Evolutionary conservation across 2,329 filamentous ascomycete species (phyloP), one percentile per base, ranked within the genome.

Genomic region (Trichoderma sp.): DNA sequence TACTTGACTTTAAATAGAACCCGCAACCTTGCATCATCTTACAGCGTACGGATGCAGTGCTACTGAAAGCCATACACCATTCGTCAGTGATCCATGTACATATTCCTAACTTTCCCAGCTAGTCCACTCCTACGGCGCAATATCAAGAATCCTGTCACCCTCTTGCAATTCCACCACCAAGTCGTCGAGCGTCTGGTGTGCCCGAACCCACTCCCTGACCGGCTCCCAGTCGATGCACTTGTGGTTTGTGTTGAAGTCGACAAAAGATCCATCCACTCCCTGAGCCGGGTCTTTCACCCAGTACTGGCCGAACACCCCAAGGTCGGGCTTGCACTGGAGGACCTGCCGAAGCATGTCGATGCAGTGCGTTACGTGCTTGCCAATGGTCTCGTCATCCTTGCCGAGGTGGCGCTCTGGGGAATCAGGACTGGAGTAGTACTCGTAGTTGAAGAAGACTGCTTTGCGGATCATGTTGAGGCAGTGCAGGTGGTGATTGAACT

Each of bases 401-500:
- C 59, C 59, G 39, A 63, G 59, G 28, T 63, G 59, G 14, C 24
- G 59, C 7, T 39, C 59, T 7, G 59, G 48, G 5, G 14, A 62
- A 12, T 62, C 21, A 6, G 58, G 58, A 19, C 34, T 43, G 17
- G 59, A 63, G 50, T 63, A 63, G 15, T 63, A 63, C 15, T 47
- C 10, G 50, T 63, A 54, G 19, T 63, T 63, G 59, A 55, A 63
- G 9, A 45, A 63, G 17, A 63, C 12, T 39, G 59, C 50, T 21
- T 63, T 63, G 39, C 59, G 59, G 28, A 63, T 47, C 59, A 63
- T 10, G 19, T 63, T 63, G 59, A 63, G 59, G 41, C 59, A 63
- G 41, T 63, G 59, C n/a, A 63, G 10, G 19, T 63, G 59, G 59
- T 63, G 59, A 5, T 63, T 63, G 41, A 63, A 63, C 59, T 63